Evolutionary conservation across 352 stramenopile species (phyloP).

Genomic region (Pythium brachiatum): DNA sequence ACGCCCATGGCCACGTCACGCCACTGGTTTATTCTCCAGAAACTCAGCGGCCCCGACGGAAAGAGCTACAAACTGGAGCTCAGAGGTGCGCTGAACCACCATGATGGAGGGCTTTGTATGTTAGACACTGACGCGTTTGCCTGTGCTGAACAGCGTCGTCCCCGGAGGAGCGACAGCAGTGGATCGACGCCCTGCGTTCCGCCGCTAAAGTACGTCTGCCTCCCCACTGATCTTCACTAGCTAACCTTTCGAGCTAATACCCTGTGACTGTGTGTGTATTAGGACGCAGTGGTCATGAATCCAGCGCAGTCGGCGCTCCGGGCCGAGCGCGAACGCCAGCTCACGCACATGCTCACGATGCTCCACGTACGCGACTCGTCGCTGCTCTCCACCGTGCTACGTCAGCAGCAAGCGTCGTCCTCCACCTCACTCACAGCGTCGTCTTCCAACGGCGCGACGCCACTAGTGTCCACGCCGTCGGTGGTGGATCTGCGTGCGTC

Average conservation of each 20-base stretch:
- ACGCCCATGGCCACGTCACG: conserved; percentile 36
- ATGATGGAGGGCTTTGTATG: too few species aligned
- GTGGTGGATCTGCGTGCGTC: conserved; percentile 49
- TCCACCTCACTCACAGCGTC: background rate
- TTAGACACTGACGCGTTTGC: background rate
- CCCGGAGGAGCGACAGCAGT: conserved; percentile 47
- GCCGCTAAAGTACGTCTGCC: conserved; percentile 40
- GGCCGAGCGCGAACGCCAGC: conserved; percentile 52
- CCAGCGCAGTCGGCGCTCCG: conserved; percentile 19
- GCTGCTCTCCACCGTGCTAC: conserved; percentile 27
- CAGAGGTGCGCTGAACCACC: conserved; percentile 55
- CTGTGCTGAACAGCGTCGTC: conserved; percentile 30
- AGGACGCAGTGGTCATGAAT: conserved; percentile 5
- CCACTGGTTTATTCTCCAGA: conserved; percentile 61
- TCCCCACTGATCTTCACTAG: background rate
- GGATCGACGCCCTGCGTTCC: conserved; percentile 56
- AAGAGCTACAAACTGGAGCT: conserved; percentile 71
- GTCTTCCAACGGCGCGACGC: background rate
- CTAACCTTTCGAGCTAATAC: background rate
- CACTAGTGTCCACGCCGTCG: conserved; percentile 18
- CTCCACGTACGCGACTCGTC: conserved; percentile 30
- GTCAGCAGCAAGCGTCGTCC: conserved; percentile 6
- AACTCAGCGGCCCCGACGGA: conserved; percentile 39
- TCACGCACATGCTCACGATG: conserved; percentile 27
- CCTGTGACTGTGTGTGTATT: background rate